phyloP scores from a whole-genome alignment of 2,329 filamentous ascomycete species.

The Calonectria pauciramosa region DNA sequence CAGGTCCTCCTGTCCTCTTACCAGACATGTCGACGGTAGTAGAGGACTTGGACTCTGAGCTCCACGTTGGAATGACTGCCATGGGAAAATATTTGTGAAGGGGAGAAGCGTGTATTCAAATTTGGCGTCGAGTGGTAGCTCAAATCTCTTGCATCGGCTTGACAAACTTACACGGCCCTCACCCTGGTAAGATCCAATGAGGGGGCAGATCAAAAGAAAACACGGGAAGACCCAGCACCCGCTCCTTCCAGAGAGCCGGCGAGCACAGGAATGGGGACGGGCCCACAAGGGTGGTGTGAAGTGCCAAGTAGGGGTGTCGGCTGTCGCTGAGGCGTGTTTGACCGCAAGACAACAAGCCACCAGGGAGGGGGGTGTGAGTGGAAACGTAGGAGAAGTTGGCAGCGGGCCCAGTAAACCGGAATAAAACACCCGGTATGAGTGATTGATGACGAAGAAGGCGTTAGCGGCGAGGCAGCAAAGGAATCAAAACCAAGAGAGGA shows the following conservation, averaged over 20 bases:
- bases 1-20: constrained; percentile 31
- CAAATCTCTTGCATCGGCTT: constrained; percentile 41
- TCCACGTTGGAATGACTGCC: constrained; percentile 24
- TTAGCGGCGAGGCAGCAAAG: not conserved
- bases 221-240: constrained; percentile 38
- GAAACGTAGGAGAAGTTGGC: constrained; percentile 11
- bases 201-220: constrained; percentile 33
- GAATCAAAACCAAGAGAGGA: not conserved
- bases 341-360: constrained; percentile 18
- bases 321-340: constrained; percentile 33
- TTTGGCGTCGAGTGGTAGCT: constrained; percentile 35
- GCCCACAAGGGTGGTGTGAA: constrained; percentile 38
- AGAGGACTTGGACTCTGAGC: constrained; percentile 38
- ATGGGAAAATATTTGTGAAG: constrained; percentile 31
- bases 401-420: constrained; percentile 18
- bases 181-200: constrained; percentile 35
- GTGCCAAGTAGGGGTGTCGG: constrained; percentile 32
- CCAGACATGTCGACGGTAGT: constrained; percentile 35
- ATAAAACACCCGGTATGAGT: not conserved
- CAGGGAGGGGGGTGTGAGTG: constrained; percentile 21
- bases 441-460: constrained; percentile 4
- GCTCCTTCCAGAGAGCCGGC: constrained; percentile 42
- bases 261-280: constrained; percentile 44
- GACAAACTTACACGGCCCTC: constrained; percentile 42
- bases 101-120: constrained; percentile 32